Evolutionary conservation across 2,329 filamentous ascomycete species (phyloP), one percentile per base, ranked within the genome.

Genomic region (Aureobasidium lini): DNA sequence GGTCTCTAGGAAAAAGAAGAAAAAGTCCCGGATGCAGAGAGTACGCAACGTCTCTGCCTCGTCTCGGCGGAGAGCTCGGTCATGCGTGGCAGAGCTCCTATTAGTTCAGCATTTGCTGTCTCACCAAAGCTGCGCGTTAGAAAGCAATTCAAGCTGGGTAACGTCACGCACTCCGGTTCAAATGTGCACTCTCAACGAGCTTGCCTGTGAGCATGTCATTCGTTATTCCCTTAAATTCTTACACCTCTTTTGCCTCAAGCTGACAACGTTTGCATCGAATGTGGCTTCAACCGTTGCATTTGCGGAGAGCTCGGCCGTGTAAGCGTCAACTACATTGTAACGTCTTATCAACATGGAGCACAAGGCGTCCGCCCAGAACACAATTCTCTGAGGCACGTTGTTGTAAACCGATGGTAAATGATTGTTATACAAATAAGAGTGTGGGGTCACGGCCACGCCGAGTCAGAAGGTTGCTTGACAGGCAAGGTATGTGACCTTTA

Each of bases 191-290:
- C 11, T 15, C 9, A 23, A 23, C n/a, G 28, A 36, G 13, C 47
- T 36, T 13, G 13, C 32, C 18, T 40, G 23, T 15, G 15, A 39
- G 36, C 10, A 7, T n/a, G 8, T 40, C 9, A 40, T 23, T 40
- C 11, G 48, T 5, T 16, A 39, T n/a, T 8, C 13, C 36, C 7
- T 31, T 3, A 16, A 31, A 23, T 6, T 28, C 10, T 36, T 40
- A 40, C 7, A 16, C 36, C 36, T 7, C 13, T 52, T 40, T 16
- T 6, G 23, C 13, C 11, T 10, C 36, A 40, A 40, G 39, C 39
- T 43, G 15, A 23, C 50, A 54, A 54, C 50, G 50, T n/a, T 54
- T 42, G 28, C 50, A 54, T 54, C 39, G 50, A 54, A 54, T 54
- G 50, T 32, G 50, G 50, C 50, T 43, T 54, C 39, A 10, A 31